Conservation (phyloP, 1,284 basidiomycete species). For the Chalciporus sp. region DNA sequence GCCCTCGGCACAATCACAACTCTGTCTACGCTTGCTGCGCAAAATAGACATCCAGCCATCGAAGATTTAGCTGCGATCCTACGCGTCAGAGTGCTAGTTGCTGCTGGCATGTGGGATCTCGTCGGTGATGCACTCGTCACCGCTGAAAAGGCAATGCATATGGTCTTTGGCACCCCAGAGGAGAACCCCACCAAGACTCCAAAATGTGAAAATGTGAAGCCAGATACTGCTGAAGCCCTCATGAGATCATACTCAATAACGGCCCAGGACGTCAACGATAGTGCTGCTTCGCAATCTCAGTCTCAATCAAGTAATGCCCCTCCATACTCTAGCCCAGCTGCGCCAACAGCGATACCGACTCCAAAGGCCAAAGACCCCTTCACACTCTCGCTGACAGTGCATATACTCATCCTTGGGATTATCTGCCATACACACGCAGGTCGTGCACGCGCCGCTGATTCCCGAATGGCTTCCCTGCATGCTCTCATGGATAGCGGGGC, state of each 20-base stretch:
- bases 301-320: conserved; percentile 18
- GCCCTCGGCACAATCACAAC: conserved; percentile 47
- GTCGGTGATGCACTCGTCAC: conserved; percentile 46
- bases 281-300: conserved; percentile 30
- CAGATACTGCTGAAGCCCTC: conserved; percentile 12
- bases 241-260: conserved; percentile 36
- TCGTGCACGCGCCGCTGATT: conserved; percentile 43
- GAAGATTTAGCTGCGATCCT: conserved; percentile 50
- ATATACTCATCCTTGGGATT: conserved; percentile 58
- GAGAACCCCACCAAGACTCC: conserved; percentile 5
- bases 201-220: conserved; percentile 18
- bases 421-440: conserved; percentile 62
- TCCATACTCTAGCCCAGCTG: conserved; percentile 6
- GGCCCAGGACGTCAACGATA: conserved; percentile 28
- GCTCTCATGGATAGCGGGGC: conserved; percentile 60
- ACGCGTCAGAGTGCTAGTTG: conserved; percentile 54
- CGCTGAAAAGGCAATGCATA: conserved; percentile 48
- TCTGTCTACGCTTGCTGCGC: conserved; percentile 42
- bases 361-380: conserved; percentile 34
- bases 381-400: conserved; percentile 48
- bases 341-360: conserved; percentile 1
- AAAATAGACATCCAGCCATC: conserved; percentile 46
- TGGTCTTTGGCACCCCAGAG: conserved; percentile 35
- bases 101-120: conserved; percentile 53
- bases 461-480: conserved; percentile 58